Base-by-base conservation (phyloP, 1,284 basidiomycete species). In the Tylopilus orsonianus region DNA sequence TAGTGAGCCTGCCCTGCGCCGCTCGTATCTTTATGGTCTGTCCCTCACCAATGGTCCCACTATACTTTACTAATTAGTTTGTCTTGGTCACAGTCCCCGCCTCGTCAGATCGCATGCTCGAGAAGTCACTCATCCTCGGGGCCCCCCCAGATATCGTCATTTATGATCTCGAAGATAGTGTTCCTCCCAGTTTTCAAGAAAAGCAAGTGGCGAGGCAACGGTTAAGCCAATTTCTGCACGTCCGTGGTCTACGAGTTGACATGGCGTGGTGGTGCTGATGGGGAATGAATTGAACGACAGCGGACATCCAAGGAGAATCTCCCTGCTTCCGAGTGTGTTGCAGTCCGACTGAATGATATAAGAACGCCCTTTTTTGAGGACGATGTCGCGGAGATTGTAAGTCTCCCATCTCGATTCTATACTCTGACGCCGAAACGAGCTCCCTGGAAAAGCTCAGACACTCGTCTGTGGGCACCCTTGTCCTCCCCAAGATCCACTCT, bases 121-220 rank as follows among this genome's bases (percentile, higher is more conserved):
- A 85, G 59, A 93, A 93, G 62, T 90, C 89, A 0, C 72, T 87
- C 32, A 66, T 60, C 8, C 35, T 62, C n/a, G 60, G 48, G 20
- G 75, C 75, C 9, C 64, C 68, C 1, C 85, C 90, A 1, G 90
- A 93, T 58, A 75, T 85, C 27, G 74, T 93, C 26, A 84, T 90
- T n/a, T 93, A 91, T 61, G 90, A 93, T 69, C 74, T 93, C 16
- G 90, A 93, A 62, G 90, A 93, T 64, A 89, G 87, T 49, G 81
- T 93, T 0, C 75, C 88, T 5, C 85, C 86, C 8, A 73, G 73
- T 13, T 64, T 70, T 2, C 55, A 61, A 8, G 81, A 85, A 60
- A 93, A 93, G 67, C 63, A 65, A 8, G 69, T 72, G 42, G 88
- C 90, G 0, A 74, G 90, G 51, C 60, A 65, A 2, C 72, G 81